These are phyloP conservation scores for Sindora glabra DNA, from an alignment of 306 rosid species.

Conservation along the genomic window DNA sequence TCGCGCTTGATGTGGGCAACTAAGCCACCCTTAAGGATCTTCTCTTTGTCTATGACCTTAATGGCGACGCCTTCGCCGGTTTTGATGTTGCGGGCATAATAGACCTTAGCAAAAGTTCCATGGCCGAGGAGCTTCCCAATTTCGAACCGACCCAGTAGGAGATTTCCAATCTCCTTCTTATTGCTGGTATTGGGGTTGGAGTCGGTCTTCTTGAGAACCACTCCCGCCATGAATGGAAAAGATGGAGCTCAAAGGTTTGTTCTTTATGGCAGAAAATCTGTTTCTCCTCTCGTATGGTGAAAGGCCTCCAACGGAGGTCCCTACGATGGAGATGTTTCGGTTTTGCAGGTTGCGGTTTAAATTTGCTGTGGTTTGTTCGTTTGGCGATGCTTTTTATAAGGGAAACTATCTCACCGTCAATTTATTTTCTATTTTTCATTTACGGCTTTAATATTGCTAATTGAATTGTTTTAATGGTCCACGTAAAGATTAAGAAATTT, in stretches of 20 bases:
- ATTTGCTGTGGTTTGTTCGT: too few species aligned
- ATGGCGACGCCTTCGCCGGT: constrained; percentile 69
- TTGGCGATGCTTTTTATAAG: too few species aligned
- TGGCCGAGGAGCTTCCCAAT: constrained; percentile 84
- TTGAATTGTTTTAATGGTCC: too few species aligned
- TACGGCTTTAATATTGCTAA: too few species aligned
- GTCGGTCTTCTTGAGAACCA: background rate
- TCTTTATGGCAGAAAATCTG: background rate
- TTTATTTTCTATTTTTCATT: too few species aligned
- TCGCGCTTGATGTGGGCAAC: constrained; percentile 91
- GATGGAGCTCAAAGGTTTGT: background rate
- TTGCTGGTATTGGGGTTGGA: background rate
- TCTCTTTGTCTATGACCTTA: constrained; percentile 91
- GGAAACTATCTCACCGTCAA: too few species aligned
- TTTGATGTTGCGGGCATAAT: constrained; percentile 64
- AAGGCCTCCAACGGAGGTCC: too few species aligned
- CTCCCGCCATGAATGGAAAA: constrained; percentile 38
- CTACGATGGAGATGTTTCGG: too few species aligned
- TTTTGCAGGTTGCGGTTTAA: too few species aligned
- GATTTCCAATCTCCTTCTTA: constrained; percentile 38
- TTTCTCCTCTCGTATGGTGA: too few species aligned
- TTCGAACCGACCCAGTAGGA: constrained; percentile 66
- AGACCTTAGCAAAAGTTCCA: constrained; percentile 91
- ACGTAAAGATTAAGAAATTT: too few species aligned
- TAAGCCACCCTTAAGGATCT: constrained; percentile 67